Evolutionary conservation across 1,284 basidiomycete genomes (phyloP).

Genomic region (Cutaneotrichosporon spelunceum): DNA sequence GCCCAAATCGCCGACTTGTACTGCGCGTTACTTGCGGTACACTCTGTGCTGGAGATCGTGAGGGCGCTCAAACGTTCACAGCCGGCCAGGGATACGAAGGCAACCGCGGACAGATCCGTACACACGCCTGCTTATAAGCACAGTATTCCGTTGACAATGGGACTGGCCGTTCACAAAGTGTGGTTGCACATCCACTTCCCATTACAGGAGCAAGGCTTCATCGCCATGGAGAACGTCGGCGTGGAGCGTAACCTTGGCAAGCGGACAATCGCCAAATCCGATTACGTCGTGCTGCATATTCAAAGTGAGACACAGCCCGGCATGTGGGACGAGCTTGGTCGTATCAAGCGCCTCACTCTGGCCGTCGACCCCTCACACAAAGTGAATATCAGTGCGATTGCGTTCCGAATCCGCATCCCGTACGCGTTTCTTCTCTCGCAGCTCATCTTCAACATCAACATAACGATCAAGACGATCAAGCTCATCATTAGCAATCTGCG

Average conservation of each 20-base stretch:
- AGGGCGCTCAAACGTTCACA: conserved; percentile 16
- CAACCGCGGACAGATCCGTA: neutral
- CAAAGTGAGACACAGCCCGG: conserved; percentile 48
- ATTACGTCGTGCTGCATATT: conserved; percentile 53
- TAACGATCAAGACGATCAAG: conserved; percentile 65
- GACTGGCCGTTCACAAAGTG: conserved; percentile 32
- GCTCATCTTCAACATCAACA: conserved; percentile 64
- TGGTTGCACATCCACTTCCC: conserved; percentile 46
- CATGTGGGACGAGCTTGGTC: conserved; percentile 75
- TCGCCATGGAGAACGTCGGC: conserved; percentile 29
- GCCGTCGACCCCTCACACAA: conserved; percentile 31
- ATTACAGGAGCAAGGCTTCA: conserved; percentile 42
- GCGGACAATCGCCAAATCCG: conserved; percentile 38
- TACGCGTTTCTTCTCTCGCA: conserved; percentile 72
- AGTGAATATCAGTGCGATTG: conserved; percentile 56
- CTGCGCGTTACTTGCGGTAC: conserved; percentile 64
- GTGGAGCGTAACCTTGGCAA: conserved; percentile 28
- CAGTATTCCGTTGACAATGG: conserved; percentile 34
- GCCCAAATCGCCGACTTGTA: conserved; percentile 71
- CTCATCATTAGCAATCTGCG: conserved; percentile 57
- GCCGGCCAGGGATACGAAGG: neutral
- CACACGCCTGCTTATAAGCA: conserved; percentile 5
- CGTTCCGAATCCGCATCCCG: conserved; percentile 72
- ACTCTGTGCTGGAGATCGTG: conserved; percentile 42
- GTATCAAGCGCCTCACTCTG: conserved; percentile 62